Evolutionary conservation across 352 stramenopile genomes (phyloP).

Genomic region (Thraustochytrium sp.): DNA sequence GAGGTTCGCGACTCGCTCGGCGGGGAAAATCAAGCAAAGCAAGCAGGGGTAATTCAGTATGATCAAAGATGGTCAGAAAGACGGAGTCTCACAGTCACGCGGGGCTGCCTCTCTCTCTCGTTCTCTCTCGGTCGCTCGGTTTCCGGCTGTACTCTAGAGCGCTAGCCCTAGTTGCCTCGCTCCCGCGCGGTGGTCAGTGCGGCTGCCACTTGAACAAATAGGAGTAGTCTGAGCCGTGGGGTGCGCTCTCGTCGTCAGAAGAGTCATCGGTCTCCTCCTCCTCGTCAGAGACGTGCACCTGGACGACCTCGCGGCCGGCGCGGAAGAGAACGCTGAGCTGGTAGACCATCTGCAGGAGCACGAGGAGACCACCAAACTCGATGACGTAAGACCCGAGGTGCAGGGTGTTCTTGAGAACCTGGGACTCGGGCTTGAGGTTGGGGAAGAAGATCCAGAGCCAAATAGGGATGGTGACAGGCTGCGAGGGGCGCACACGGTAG

Average conservation of each 20-base stretch:
- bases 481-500: background rate
- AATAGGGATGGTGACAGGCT: background rate
- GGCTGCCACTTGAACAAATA: conserved; percentile 40
- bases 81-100: too few relatives aligned
- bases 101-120: too few relatives aligned
- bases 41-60: too few relatives aligned
- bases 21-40: too few relatives aligned
- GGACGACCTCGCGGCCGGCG: background rate
- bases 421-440: background rate
- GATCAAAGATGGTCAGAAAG: too few relatives aligned
- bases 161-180: too few relatives aligned
- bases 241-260: background rate
- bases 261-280: too few relatives aligned
- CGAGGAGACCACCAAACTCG: conserved; percentile 15
- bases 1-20: too few relatives aligned
- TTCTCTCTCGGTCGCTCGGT: too few relatives aligned
- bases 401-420: conserved; percentile 15
- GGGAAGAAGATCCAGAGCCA: background rate
- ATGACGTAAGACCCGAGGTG: conserved; percentile 4
- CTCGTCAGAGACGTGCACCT: background rate
- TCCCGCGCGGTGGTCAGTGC: too few relatives aligned
- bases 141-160: too few relatives aligned
- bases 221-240: background rate
- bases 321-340: background rate
- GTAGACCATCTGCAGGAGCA: conserved; percentile 12